Evolutionary conservation across 805 yeast genomes (phyloP).

Genomic region (Candida koratica): DNA sequence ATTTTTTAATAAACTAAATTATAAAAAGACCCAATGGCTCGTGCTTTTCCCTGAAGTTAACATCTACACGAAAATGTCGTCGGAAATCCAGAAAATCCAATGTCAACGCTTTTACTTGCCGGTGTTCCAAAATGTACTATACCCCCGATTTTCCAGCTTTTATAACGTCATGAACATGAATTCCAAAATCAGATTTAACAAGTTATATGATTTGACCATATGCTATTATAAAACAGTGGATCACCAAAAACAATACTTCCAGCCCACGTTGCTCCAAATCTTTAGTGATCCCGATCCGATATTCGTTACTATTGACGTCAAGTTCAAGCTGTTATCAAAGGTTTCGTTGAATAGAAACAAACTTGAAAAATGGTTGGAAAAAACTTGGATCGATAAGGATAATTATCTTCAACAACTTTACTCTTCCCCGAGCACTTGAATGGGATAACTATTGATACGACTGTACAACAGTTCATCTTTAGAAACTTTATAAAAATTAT

Average conservation of each 20-base stretch:
- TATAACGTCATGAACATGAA: slow-evolving; percentile 42
- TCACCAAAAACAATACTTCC: slow-evolving; percentile 7
- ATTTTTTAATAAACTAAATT: slow-evolving; percentile 33
- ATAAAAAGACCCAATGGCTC: slow-evolving; percentile 54
- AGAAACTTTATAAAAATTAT: slow-evolving; percentile 76
- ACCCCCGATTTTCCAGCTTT: slow-evolving; percentile 71
- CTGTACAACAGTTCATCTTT: slow-evolving; percentile 82
- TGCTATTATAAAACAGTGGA: slow-evolving; percentile 27
- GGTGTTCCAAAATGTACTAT: slow-evolving; percentile 54
- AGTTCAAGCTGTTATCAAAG: slow-evolving; percentile 41
- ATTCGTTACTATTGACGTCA: slow-evolving; percentile 45
- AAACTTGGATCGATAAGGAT: slow-evolving; percentile 70
- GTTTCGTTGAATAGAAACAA: slow-evolving; percentile 52
- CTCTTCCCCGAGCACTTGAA: slow-evolving; percentile 12
- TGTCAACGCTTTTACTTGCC: slow-evolving; percentile 61
- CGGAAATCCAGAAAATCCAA: slow-evolving; percentile 49
- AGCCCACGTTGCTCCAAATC: slow-evolving; percentile 31
- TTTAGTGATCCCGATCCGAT: slow-evolving; percentile 29
- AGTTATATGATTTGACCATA: slow-evolving; percentile 56
- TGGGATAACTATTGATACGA: slow-evolving; percentile 53
- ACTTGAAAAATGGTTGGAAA: slow-evolving; percentile 74
- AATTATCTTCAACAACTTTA: slow-evolving; percentile 13
- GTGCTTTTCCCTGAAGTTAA: slow-evolving; percentile 85
- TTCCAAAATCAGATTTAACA: slow-evolving; percentile 33
- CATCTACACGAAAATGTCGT: slow-evolving; percentile 50